Evolutionary conservation across 805 yeast genomes (phyloP), one percentile per base, ranked within the genome.

Genomic region (Hanseniaspora nectarophila): DNA sequence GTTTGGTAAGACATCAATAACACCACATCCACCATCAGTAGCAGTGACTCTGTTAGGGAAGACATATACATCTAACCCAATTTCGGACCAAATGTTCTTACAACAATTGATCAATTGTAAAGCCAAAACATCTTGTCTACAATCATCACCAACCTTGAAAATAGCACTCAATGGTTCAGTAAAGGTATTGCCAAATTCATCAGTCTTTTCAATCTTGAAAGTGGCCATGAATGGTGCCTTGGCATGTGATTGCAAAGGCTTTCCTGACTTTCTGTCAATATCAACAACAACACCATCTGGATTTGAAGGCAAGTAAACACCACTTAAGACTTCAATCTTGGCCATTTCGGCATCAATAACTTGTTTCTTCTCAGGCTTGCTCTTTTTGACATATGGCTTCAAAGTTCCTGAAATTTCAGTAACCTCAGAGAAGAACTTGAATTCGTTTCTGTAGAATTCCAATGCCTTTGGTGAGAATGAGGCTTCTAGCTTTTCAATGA

Each of bases 21-120:
- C 95, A 67, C 99, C 99, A 71, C 97, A 89, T 0, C 99, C 98
- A 1, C 98, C 97, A 2, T 95, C 96, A 9, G 99, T 92, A 1
- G 99, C 98, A 0, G 96, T 89, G 24, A 92, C 98, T 58, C 97
- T 72, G 67, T 92, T 77, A 1, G 99, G 98, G 69, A 78, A 94
- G 24, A 92, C 94, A 66, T 74, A 92, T 40, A 90, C 76, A 65
- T 92, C 97, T 56, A 92, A 72, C 1, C 97, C 97, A 12, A 85
- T 80, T 57, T 78, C 76, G 56, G 79, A 77, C 94, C 96, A 92
- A 49, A 92, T 85, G 42, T 90, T 80, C 60, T 95, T 76, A 73
- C 94, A 92, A 34, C 92, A 81, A 3, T 96, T 83, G 54, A 94
- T 83, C 62, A 92, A 72, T 64, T 92, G 99, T 54, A 92, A 71